Percentiles rank a stretch among this genome's conserved stretches.
Conservation (phyloP, 345 rosid genomes). For the Melaleuca alternifolia region DNA sequence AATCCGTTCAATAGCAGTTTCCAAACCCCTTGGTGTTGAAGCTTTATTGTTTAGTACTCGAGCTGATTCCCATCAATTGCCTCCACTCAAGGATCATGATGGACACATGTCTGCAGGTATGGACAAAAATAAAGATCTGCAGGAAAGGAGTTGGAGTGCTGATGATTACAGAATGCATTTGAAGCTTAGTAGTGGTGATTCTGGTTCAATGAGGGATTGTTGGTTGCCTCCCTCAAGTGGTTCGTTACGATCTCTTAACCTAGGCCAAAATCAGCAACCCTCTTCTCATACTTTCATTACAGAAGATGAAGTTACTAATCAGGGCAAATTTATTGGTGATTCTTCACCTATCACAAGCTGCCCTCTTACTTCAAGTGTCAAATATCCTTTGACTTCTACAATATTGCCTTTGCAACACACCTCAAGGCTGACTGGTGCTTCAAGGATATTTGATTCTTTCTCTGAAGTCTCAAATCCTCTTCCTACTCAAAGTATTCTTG, state of each 20-base stretch:
- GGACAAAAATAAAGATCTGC: slow-evolving; percentile 21
- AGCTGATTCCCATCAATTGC: slow-evolving; percentile 8
- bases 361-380: not conserved
- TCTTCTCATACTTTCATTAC: not conserved
- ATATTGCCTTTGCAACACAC: not conserved
- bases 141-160: slow-evolving; percentile 16
- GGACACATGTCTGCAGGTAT: slow-evolving; percentile 20
- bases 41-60: not conserved
- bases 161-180: slow-evolving; percentile 23
- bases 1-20: not conserved
- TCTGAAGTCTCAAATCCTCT: slow-evolving; percentile 19
- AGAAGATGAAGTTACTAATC: not conserved
- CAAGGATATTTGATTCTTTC: slow-evolving; percentile 16
- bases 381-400: not conserved
- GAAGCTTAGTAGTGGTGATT: slow-evolving; percentile 15
- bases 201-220: slow-evolving; percentile 23
- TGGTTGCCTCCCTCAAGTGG: slow-evolving; percentile 33
- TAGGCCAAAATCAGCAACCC: slow-evolving; percentile 12
- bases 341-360: not conserved
- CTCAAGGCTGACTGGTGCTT: slow-evolving; percentile 27
- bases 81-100: slow-evolving; percentile 18
- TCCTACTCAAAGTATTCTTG: slow-evolving; percentile 19
- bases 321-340: not conserved
- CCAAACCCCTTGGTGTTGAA: slow-evolving; percentile 4
- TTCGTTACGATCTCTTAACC: slow-evolving; percentile 10